These are phyloP conservation scores for Boletus sp. DNA, from an alignment of 768 basidiomycete genomes.

Conservation along the genomic window DNA sequence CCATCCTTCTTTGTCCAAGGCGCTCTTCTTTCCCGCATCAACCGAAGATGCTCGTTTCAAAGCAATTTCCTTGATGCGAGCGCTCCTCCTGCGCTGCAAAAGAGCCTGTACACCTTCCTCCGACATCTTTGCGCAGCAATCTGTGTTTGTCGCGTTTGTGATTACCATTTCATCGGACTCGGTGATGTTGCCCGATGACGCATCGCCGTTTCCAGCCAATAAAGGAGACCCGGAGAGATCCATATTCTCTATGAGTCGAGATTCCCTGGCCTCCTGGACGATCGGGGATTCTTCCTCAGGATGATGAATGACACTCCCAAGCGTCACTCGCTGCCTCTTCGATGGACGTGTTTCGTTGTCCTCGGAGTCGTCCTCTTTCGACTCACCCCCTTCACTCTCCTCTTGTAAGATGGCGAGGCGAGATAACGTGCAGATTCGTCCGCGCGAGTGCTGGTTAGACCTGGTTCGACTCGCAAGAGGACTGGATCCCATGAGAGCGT, in stretches of 20 bases:
- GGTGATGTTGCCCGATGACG: background rate
- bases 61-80: constrained; percentile 19
- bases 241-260: constrained; percentile 28
- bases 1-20: background rate
- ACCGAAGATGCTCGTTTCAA: constrained; percentile 13
- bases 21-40: background rate
- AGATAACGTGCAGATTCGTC: constrained; percentile 3
- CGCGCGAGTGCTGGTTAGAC: constrained; percentile 2
- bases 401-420: constrained; percentile 27
- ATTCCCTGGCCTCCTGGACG: constrained; percentile 7
- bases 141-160: background rate
- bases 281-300: background rate
- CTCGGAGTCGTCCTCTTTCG: constrained; percentile 5
- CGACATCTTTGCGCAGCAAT: background rate
- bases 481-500: constrained; percentile 22
- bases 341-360: constrained; percentile 14
- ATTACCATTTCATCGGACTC: background rate
- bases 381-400: constrained; percentile 25
- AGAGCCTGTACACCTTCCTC: background rate
- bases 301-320: background rate
- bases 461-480: constrained; percentile 25
- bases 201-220: constrained; percentile 8
- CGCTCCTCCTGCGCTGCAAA: constrained; percentile 22
- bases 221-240: constrained; percentile 27
- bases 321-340: constrained; percentile 22